These are phyloP conservation scores for Lecanicillium sp. DNA, from an alignment of 2,329 filamentous ascomycete species.

Conservation along the genomic window DNA sequence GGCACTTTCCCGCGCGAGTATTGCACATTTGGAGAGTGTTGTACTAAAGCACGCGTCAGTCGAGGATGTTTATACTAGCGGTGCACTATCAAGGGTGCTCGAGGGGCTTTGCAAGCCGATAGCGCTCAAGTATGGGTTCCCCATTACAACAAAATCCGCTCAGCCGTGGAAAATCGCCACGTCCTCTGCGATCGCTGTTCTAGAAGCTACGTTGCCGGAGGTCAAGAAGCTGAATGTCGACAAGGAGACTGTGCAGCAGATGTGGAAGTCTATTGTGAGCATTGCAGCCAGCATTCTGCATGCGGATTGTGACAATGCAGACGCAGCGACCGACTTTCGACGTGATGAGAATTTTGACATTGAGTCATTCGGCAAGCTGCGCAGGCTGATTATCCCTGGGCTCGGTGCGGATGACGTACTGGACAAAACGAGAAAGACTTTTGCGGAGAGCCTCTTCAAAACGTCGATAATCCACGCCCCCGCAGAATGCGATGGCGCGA, in stretches of 20 bases:
- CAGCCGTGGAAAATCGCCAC: constrained; percentile 78
- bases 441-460: constrained; percentile 68
- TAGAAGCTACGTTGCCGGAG: constrained; percentile 57
- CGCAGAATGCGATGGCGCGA: constrained; percentile 42
- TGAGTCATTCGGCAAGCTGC: constrained; percentile 58
- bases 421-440: constrained; percentile 58
- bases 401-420: constrained; percentile 60
- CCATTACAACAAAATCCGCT: constrained; percentile 59
- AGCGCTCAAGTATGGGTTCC: constrained; percentile 71
- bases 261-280: constrained; percentile 63
- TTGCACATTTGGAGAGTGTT: constrained; percentile 58
- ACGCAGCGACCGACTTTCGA: constrained; percentile 38
- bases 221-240: constrained; percentile 41
- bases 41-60: constrained; percentile 52
- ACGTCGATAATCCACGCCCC: constrained; percentile 73
- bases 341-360: constrained; percentile 80
- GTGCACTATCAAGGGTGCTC: constrained; percentile 57
- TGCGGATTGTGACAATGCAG: constrained; percentile 47
- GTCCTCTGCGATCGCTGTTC: constrained; percentile 56
- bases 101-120: constrained; percentile 63
- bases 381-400: constrained; percentile 63
- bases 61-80: constrained; percentile 59
- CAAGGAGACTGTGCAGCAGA: constrained; percentile 38
- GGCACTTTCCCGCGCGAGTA: constrained; percentile 76
- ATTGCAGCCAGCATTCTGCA: constrained; percentile 62